Evolutionary conservation across 805 yeast genomes (phyloP).

Genomic region (Nakazawaea ernobii): DNA sequence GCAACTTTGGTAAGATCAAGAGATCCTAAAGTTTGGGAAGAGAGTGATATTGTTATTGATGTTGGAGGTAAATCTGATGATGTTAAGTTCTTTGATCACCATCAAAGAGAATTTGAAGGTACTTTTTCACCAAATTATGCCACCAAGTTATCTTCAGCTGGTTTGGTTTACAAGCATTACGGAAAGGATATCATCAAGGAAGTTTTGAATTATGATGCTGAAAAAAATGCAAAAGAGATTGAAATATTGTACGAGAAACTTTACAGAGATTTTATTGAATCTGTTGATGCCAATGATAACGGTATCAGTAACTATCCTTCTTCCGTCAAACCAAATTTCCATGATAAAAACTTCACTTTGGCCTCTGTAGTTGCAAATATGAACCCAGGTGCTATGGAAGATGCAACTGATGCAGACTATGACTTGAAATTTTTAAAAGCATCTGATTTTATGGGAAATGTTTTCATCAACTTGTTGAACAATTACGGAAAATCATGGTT

Average conservation of each 20-base stretch:
- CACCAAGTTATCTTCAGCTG: constrained; percentile 91
- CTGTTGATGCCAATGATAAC: constrained; percentile 94
- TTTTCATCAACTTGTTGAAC: constrained; percentile 61
- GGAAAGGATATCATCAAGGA: constrained; percentile 65
- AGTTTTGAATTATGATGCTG: constrained; percentile 35
- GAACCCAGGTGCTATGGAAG: constrained; percentile 82
- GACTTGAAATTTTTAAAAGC: constrained; percentile 69
- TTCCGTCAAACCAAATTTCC: constrained; percentile 56
- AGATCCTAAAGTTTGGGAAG: constrained; percentile 75
- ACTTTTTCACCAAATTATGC: constrained; percentile 56
- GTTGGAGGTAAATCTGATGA: constrained; percentile 91
- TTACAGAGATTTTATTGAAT: constrained; percentile 84
- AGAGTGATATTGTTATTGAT: constrained; percentile 84
- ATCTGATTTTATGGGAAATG: constrained; percentile 75
- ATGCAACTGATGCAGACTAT: constrained; percentile 56
- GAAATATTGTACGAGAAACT: constrained; percentile 67
- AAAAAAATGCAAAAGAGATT: constrained; percentile 34
- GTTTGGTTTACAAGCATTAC: constrained; percentile 82
- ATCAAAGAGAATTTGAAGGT: constrained; percentile 85
- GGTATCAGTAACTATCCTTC: constrained; percentile 73
- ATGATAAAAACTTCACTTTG: constrained; percentile 66
- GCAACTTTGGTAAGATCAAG: constrained; percentile 79
- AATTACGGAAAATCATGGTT: constrained; percentile 83
- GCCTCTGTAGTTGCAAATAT: constrained; percentile 73
- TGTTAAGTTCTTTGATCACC: constrained; percentile 86